Conservation (phyloP, 257 asterid genomes). For the Misopates orontium region DNA sequence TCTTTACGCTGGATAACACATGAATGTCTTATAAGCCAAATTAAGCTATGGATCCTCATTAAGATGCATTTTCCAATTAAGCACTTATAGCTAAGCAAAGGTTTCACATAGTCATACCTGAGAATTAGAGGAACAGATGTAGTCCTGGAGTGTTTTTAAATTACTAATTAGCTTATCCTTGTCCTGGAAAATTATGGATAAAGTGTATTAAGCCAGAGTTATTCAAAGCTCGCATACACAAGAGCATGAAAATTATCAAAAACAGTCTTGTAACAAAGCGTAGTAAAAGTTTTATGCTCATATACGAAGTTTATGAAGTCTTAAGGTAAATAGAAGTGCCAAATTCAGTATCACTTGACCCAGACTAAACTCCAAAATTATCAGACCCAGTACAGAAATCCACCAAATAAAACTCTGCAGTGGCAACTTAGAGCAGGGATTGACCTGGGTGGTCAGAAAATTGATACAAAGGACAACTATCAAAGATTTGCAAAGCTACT, state of each 20-base stretch:
- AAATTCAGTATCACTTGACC: slow-evolving; percentile 2
- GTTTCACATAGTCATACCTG: slow-evolving; percentile 52
- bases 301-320: background rate
- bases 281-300: background rate
- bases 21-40: too few species aligned
- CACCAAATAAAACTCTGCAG: slow-evolving; percentile 18
- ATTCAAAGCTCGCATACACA: slow-evolving; percentile 19
- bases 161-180: slow-evolving; percentile 75
- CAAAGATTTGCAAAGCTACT: background rate
- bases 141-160: slow-evolving; percentile 87
- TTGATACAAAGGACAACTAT: slow-evolving; percentile 4
- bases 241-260: slow-evolving; percentile 13
- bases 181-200: slow-evolving; percentile 59
- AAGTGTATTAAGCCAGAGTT: slow-evolving; percentile 23
- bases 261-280: background rate
- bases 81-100: slow-evolving; percentile 15
- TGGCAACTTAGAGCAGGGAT: background rate
- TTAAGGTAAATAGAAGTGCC: background rate
- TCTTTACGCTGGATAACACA: too few species aligned
- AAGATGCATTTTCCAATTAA: slow-evolving; percentile 5
- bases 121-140: slow-evolving; percentile 87
- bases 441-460: background rate
- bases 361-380: background rate
- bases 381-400: slow-evolving; percentile 6
- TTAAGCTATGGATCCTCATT: background rate